Conservation (phyloP, 78 protist species). For the Dictyostelium firmibasis region DNA sequence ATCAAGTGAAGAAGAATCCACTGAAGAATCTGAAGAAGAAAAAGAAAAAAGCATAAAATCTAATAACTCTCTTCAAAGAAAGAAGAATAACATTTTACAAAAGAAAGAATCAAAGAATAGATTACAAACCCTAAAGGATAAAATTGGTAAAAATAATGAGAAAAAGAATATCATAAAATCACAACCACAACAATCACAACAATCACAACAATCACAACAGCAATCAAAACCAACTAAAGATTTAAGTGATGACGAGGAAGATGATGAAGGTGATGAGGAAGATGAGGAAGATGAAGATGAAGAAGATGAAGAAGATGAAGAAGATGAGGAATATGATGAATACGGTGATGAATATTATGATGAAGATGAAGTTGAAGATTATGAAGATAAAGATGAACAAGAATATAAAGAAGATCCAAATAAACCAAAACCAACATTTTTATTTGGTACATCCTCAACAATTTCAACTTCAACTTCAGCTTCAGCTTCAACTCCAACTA, state of each 20-base stretch:
- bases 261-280: neutral
- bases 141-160: neutral
- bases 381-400: neutral
- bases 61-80: neutral
- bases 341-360: neutral
- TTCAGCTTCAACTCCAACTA: neutral
- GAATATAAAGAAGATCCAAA: neutral
- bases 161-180: neutral
- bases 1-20: neutral
- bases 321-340: neutral
- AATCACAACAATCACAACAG: neutral
- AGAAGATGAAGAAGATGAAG: neutral
- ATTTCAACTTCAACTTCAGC: neutral
- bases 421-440: conserved; percentile 7
- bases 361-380: neutral
- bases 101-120: neutral
- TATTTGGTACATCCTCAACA: conserved; percentile 2
- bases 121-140: neutral
- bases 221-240: neutral
- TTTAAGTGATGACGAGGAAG: neutral
- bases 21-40: neutral
- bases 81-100: neutral
- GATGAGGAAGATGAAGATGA: neutral
- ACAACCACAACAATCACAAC: too few species aligned
- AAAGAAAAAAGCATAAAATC: neutral